Conservation (phyloP, 2,329 filamentous ascomycete species). For the Botryotinia narcissicola region DNA sequence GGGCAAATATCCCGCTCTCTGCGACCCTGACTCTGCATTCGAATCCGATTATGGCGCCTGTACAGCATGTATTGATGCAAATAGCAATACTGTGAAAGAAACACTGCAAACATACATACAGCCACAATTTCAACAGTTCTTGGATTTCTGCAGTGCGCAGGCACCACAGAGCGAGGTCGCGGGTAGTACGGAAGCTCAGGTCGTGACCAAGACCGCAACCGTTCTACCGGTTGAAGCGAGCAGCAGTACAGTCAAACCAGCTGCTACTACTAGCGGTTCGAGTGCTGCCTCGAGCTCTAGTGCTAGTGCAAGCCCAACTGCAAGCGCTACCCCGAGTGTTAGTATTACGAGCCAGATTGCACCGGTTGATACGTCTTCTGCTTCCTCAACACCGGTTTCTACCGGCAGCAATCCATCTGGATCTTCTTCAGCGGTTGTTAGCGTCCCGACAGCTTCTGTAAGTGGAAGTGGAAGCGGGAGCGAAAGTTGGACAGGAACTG, state of each 20-base stretch:
- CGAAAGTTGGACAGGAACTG: neutral
- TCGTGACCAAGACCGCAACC: neutral
- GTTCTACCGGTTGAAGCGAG: conserved; percentile 6
- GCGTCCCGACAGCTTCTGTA: neutral
- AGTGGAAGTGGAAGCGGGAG: no score
- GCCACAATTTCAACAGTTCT: conserved; percentile 31
- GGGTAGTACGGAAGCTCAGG: conserved; percentile 21
- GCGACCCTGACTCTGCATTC: conserved; percentile 46
- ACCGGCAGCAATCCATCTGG: neutral
- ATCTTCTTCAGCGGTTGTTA: neutral
- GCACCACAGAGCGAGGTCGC: conserved; percentile 20
- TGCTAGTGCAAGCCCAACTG: neutral
- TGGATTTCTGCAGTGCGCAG: conserved; percentile 31
- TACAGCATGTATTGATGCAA: conserved; percentile 28
- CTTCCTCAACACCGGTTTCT: neutral
- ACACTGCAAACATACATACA: conserved; percentile 24
- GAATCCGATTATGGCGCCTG: conserved; percentile 41
- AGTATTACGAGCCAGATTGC: conserved; percentile 14
- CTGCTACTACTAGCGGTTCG: neutral
- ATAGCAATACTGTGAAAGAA: conserved; percentile 18
- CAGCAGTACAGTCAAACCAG: neutral
- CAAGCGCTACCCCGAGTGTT: neutral
- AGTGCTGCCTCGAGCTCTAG: neutral
- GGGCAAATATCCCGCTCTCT: conserved; percentile 51
- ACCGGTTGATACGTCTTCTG: neutral